These are phyloP conservation scores for Olyra latifolia DNA, from an alignment of 176 grass and related monocot genomes.

Conservation along the genomic window DNA sequence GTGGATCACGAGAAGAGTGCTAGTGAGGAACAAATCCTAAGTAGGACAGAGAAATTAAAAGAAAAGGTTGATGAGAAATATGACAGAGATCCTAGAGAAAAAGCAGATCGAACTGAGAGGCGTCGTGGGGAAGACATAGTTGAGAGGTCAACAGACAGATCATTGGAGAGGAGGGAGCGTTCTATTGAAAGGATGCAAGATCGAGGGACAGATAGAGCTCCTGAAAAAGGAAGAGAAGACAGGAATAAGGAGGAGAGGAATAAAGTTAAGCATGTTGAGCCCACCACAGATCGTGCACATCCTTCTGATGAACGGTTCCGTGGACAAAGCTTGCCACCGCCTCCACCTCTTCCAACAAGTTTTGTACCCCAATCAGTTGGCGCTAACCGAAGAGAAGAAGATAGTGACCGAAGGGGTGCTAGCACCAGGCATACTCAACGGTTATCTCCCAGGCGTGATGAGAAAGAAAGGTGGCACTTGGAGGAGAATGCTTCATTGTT, in stretches of 20 bases:
- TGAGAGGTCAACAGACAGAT: constrained; percentile 75
- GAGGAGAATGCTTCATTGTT: constrained; percentile 55
- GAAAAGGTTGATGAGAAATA: constrained; percentile 68
- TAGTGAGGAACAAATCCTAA: constrained; percentile 58
- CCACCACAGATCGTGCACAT: constrained; percentile 47
- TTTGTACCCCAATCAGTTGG: constrained; percentile 92
- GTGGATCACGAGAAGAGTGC: constrained; percentile 60
- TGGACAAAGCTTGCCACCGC: constrained; percentile 90
- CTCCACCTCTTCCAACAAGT: constrained; percentile 86
- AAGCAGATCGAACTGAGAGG: constrained; percentile 57
- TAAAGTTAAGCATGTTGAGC: constrained; percentile 63
- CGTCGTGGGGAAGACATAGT: constrained; percentile 56
- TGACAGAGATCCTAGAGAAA: constrained; percentile 73
- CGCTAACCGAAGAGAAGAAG: constrained; percentile 68
- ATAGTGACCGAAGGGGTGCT: constrained; percentile 52
- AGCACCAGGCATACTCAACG: constrained; percentile 59
- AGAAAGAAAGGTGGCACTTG: constrained; percentile 75
- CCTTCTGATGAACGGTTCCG: constrained; percentile 62
- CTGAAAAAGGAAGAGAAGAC: constrained; percentile 81
- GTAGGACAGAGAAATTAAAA: constrained; percentile 50
- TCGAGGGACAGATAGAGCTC: constrained; percentile 59
- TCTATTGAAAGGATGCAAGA: constrained; percentile 78
- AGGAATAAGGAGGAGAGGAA: constrained; percentile 89
- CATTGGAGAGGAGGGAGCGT: constrained; percentile 69
- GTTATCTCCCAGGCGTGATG: constrained; percentile 72